These are phyloP conservation scores for Endoconidiophora polonica DNA, from an alignment of 2,329 filamentous ascomycete genomes.

Conservation along the genomic window DNA sequence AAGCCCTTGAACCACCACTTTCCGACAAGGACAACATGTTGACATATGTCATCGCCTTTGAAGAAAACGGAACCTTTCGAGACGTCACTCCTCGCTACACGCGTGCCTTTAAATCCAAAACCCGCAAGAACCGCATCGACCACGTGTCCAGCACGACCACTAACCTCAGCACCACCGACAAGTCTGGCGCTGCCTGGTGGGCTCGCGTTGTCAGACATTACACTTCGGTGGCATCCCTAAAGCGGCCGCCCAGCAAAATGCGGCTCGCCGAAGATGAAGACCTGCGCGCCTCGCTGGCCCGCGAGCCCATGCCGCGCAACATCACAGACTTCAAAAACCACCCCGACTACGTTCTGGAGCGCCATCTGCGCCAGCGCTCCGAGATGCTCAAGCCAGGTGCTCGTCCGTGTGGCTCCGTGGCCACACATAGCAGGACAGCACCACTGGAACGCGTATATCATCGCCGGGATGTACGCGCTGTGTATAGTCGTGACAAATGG, in stretches of 20 bases:
- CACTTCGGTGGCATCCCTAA: constrained; percentile 20
- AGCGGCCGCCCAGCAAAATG: constrained; percentile 35
- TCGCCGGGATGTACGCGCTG: constrained; percentile 60
- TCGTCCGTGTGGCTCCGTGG: constrained; percentile 60
- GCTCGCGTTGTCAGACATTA: constrained; percentile 33
- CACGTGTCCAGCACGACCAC: neutral
- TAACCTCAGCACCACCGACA: constrained; percentile 19
- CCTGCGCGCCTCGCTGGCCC: constrained; percentile 50
- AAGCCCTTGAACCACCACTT: constrained; percentile 65
- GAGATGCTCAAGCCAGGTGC: constrained; percentile 62
- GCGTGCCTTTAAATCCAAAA: constrained; percentile 83
- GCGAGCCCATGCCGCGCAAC: constrained; percentile 73
- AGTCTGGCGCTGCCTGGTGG: constrained; percentile 31
- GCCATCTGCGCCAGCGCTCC: constrained; percentile 58
- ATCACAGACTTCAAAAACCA: constrained; percentile 79
- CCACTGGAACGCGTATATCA: constrained; percentile 65
- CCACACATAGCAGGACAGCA: constrained; percentile 40
- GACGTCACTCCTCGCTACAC: constrained; percentile 82
- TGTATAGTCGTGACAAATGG: constrained; percentile 74
- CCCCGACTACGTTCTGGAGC: constrained; percentile 65
- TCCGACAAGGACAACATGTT: constrained; percentile 62
- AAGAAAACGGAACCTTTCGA: constrained; percentile 57
- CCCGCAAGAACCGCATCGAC: constrained; percentile 66
- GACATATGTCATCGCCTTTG: constrained; percentile 72
- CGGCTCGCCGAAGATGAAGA: constrained; percentile 76